These are phyloP conservation scores for Sporobolomyces roseus DNA, from an alignment of 768 basidiomycete species.

Conservation along the genomic window DNA sequence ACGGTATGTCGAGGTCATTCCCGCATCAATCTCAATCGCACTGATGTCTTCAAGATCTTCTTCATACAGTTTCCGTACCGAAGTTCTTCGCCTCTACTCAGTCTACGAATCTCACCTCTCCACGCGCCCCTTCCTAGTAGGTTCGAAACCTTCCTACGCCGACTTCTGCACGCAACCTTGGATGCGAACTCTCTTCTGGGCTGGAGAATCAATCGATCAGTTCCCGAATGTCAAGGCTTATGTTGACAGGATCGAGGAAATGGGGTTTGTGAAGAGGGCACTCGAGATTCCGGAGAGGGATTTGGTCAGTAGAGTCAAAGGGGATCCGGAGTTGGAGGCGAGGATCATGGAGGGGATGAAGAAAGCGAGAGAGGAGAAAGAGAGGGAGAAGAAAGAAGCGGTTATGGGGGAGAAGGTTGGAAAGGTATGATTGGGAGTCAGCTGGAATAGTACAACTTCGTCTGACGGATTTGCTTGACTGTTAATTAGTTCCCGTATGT, in stretches of 20 bases:
- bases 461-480: no score
- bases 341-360: slow-evolving; percentile 29
- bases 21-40: neutral
- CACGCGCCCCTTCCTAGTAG: slow-evolving; percentile 18
- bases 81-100: slow-evolving; percentile 15
- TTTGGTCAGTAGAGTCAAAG: slow-evolving; percentile 20
- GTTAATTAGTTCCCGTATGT: no score
- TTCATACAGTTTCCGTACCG: slow-evolving; percentile 10
- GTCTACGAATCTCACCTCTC: slow-evolving; percentile 26
- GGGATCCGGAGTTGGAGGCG: slow-evolving; percentile 14
- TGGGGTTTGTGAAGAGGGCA: slow-evolving; percentile 17
- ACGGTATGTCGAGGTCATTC: neutral
- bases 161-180: slow-evolving; percentile 23
- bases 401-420: neutral
- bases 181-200: slow-evolving; percentile 26
- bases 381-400: neutral
- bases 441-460: no score
- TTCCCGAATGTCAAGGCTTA: slow-evolving; percentile 25
- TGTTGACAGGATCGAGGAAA: slow-evolving; percentile 19
- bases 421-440: no score
- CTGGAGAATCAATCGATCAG: slow-evolving; percentile 3
- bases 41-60: no score
- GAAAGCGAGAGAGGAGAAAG: slow-evolving; percentile 13
- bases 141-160: slow-evolving; percentile 17
- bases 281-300: slow-evolving; percentile 27